Conservation (phyloP, 768 basidiomycete species). For the Tulasnella sp. region DNA sequence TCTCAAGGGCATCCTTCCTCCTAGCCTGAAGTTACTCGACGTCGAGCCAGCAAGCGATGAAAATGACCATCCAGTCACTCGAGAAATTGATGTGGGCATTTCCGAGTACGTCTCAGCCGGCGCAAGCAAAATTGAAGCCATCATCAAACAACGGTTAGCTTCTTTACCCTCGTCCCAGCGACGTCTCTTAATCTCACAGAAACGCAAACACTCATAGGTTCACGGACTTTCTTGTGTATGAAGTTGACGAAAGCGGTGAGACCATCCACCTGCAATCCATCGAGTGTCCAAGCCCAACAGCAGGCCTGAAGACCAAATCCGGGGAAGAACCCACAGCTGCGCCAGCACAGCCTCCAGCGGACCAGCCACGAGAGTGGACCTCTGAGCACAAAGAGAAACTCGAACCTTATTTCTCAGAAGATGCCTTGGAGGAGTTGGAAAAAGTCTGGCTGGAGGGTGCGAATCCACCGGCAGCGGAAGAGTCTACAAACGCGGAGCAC, state of each 20-base stretch:
- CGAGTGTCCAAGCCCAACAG: conserved; percentile 48
- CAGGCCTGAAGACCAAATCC: background rate
- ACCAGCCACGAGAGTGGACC: background rate
- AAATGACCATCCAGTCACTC: conserved; percentile 48
- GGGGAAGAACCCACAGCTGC: conserved; percentile 28
- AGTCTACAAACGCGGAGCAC: background rate
- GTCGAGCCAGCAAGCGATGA: conserved; percentile 28
- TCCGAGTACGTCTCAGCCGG: conserved; percentile 71
- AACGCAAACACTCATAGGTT: conserved; percentile 47
- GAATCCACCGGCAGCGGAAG: conserved; percentile 45
- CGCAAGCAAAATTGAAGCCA: conserved; percentile 70
- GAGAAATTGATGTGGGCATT: conserved; percentile 82
- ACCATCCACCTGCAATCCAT: conserved; percentile 77
- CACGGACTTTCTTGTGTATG: conserved; percentile 92
- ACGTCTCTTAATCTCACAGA: background rate
- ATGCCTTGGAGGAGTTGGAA: conserved; percentile 55
- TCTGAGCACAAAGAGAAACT: conserved; percentile 49
- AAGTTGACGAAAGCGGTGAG: conserved; percentile 74
- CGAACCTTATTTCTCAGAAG: conserved; percentile 53
- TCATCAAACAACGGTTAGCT: conserved; percentile 90
- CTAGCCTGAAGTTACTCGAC: conserved; percentile 38
- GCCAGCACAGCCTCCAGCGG: background rate
- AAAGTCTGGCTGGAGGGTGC: conserved; percentile 73
- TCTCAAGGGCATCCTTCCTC: conserved; percentile 43
- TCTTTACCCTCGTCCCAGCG: background rate